These are phyloP conservation scores for Globisporangium abappressorium DNA, from an alignment of 352 stramenopile genomes.

Conservation along the genomic window DNA sequence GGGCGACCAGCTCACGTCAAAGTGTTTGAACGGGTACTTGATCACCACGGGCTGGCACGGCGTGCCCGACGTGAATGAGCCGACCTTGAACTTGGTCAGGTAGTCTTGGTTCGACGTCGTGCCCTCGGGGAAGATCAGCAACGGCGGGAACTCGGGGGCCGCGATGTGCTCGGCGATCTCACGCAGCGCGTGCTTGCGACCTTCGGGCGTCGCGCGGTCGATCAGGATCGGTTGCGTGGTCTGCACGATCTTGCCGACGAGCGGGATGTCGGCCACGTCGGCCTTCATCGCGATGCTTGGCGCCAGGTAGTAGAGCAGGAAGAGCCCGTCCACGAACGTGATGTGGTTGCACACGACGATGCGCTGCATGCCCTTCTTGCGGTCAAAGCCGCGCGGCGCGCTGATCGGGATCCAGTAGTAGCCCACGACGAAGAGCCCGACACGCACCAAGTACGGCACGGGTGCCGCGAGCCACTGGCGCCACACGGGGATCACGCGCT, in stretches of 20 bases:
- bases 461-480: conserved; percentile 33
- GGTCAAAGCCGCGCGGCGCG: conserved; percentile 20
- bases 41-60: conserved; percentile 61
- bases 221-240: conserved; percentile 67
- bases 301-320: conserved; percentile 48
- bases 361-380: conserved; percentile 26
- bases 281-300: conserved; percentile 75
- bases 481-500: conserved; percentile 37
- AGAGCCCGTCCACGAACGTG: conserved; percentile 65
- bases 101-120: conserved; percentile 74
- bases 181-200: conserved; percentile 49
- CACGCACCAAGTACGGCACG: conserved; percentile 41
- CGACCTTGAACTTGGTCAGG: conserved; percentile 76
- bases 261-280: conserved; percentile 50
- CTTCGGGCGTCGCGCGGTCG: conserved; percentile 44
- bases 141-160: conserved; percentile 37
- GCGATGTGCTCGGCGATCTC: conserved; percentile 62
- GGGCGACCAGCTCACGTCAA: conserved; percentile 71
- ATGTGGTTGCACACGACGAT: conserved; percentile 75
- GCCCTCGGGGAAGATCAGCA: conserved; percentile 71
- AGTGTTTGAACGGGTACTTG: conserved; percentile 66
- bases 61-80: conserved; percentile 57
- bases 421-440: conserved; percentile 53
- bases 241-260: conserved; percentile 56
- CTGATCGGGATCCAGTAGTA: conserved; percentile 68